Base-by-base conservation (phyloP, 306 rosid genomes). In the Oxytropis ochrocephala region DNA sequence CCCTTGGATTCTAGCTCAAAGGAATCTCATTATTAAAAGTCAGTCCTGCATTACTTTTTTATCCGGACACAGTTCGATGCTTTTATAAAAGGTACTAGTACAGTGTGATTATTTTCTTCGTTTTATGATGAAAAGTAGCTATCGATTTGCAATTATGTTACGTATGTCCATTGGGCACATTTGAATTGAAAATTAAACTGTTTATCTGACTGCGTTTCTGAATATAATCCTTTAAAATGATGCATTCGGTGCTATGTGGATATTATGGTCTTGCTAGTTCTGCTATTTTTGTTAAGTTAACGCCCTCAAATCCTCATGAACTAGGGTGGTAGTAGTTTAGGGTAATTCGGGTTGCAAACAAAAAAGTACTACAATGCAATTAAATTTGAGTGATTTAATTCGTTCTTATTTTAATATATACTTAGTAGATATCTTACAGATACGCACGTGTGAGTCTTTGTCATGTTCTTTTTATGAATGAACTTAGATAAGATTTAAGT, bases 1-100 rank as follows among this genome's bases (percentile, higher is more conserved):
- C n/a, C n/a, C n/a, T n/a, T 49, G 27, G 59, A 58, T 51, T 67
- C 21, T 33, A 7, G 41, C 11, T 44, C 24, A 74, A 64, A 60
- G 67, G 75, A 75, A 67, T 48, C 69, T 78, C 64, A 68, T 51
- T 18, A 67, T 57, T 47, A 27, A 51, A 8, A 8, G 2, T 16
- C 12, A 8, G 2, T 16, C 11, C 39, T 67, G 16, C 17, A 24
- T 54, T 52, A 21, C 21, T 21, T 54, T 43, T n/a, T 14, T 57
- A 27, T 30, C 64, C 19, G 5, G 29, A 47, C 14, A 24, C 29
- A 18, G 29, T 57, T 24, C 5, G 53, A 69, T 67, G 63, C 50
- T 29, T 67, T 35, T 11, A 38, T 32, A 59, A 39, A 76, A 54
- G 36, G 44, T 16, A 39, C 0, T 33, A 48, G 11, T 44, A 49